Base-by-base conservation (phyloP, 352 stramenopile species). In the Pythium biforme region DNA sequence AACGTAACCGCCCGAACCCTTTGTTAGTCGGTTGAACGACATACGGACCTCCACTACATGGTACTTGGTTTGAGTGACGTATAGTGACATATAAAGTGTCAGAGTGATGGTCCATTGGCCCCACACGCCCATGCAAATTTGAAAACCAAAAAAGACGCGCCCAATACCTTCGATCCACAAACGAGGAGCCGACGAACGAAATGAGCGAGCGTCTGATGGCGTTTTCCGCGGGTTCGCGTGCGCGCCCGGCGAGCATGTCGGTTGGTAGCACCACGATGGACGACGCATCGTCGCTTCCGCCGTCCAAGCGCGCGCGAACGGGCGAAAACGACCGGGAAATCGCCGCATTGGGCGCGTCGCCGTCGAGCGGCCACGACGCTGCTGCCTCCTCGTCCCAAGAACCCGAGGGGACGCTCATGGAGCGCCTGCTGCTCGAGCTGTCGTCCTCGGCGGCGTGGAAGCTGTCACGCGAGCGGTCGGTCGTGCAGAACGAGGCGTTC, bases 401-500 rank as follows among this genome's bases (percentile, higher is more conserved):
- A n/a, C 34, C 34, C 29, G 29, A 33, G 29, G 29, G 29, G 20
- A 69, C n/a, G 3, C 41, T 71, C 26, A 43, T 63, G 43, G 52
- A 67, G 53, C 54, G 46, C 2, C 40, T 66, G 14, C 23, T 71
- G 45, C 23, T 43, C 9, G 64, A 63, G 26, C 26, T 72, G 20
- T 45, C 64, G 46, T 22, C 39, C 8, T 50, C 29, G 1, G 34
- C 29, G 15, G 45, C 76, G 29, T 92, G 80, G 78, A 75, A 75
- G 14, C 63, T 92, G 37, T 77, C 82, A 20, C 34, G 43, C 11
- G 60, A 65, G 14, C 80, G 86, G 17, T 66, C 71, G 7, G 48
- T 92, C 22, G 60, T 52, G 26, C 59, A 74, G 22, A 88, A 73
- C 39, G 72, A 92, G 47, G 22, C 65, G 54, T 87, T 78, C 43